Evolutionary conservation across 176 grass and related monocot genomes (phyloP), one percentile per base, ranked within the genome.

Genomic region (Melocanna baccifera): DNA sequence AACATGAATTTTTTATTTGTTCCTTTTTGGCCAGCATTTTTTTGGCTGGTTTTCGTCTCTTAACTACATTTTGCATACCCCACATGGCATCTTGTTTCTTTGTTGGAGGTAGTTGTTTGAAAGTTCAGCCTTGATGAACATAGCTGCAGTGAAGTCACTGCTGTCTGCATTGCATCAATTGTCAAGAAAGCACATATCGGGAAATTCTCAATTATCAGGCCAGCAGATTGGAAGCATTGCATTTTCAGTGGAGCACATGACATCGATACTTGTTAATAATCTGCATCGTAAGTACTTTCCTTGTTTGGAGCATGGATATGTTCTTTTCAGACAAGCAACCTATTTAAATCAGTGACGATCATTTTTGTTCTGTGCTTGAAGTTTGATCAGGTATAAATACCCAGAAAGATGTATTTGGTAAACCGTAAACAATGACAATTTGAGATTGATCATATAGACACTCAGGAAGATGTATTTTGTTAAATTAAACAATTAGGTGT

Each of bases 171-270:
- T 98, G 78, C 68, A 87, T 86, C 96, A 98, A 80, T 86, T 98
- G 73, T 98, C 96, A 88, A 93, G 96, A 86, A 93, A 98, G 53
- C 94, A 88, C 84, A 89, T 93, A 77, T 90, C 69, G 25, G 90
- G 87, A 88, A 86, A 77, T 88, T 86, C 82, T 67, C 90, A 88
- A 81, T 64, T 89, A 63, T 81, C 84, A 79, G 86, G 85, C 80
- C 93, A 98, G 76, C 93, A 98, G 47, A 90, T 94, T 66, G 83
- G 87, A 65, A 90, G 87, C 78, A 85, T 98, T 85, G 88, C 89
- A 70, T 98, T 98, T 88, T 95, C 96, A 66, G 91, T 98, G 90
- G 91, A 98, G 64, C 91, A 64, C 83, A 94, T 98, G 96, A 90
- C 80, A 47, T 93, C 93, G 19, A 93, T 98, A 85, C 96, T 98